Evolutionary conservation across 2,329 filamentous ascomycete species (phyloP).

Genomic region (Sporothrix sp.): DNA sequence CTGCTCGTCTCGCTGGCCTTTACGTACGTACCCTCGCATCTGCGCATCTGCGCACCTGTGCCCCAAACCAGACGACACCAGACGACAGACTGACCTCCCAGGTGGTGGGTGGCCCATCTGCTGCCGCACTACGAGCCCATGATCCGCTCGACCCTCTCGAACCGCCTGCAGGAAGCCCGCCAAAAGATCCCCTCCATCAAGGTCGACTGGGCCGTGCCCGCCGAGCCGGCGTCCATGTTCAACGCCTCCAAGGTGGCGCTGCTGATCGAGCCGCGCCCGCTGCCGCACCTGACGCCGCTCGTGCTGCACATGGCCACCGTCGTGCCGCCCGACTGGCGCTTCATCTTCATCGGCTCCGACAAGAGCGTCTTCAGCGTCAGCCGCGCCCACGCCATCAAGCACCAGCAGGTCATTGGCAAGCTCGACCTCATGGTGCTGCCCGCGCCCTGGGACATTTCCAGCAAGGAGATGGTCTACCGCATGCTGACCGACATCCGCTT

Average conservation of each 20-base stretch:
- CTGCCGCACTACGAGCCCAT: slow-evolving; percentile 35
- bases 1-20: slow-evolving; percentile 27
- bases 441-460: slow-evolving; percentile 35
- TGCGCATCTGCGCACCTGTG: too few species aligned
- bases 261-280: slow-evolving; percentile 39
- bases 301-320: slow-evolving; percentile 43
- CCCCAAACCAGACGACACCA: too few species aligned
- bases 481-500: slow-evolving; percentile 42
- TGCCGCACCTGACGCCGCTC: slow-evolving; percentile 40
- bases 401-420: slow-evolving; percentile 42
- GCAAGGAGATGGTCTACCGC: slow-evolving; percentile 39
- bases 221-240: slow-evolving; percentile 28
- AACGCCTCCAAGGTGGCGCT: slow-evolving; percentile 43
- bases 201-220: slow-evolving; percentile 29
- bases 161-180: slow-evolving; percentile 31
- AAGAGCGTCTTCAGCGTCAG: slow-evolving; percentile 37
- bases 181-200: slow-evolving; percentile 32
- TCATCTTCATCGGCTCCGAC: slow-evolving; percentile 42
- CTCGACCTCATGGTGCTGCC: slow-evolving; percentile 41
- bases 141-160: slow-evolving; percentile 30
- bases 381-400: slow-evolving; percentile 36
- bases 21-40: slow-evolving; percentile 34
- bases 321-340: slow-evolving; percentile 45
- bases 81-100: too few species aligned
- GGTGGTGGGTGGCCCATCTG: slow-evolving; percentile 39